Conservation (phyloP, 768 basidiomycete species). For the Gautieria morchelliformis region DNA sequence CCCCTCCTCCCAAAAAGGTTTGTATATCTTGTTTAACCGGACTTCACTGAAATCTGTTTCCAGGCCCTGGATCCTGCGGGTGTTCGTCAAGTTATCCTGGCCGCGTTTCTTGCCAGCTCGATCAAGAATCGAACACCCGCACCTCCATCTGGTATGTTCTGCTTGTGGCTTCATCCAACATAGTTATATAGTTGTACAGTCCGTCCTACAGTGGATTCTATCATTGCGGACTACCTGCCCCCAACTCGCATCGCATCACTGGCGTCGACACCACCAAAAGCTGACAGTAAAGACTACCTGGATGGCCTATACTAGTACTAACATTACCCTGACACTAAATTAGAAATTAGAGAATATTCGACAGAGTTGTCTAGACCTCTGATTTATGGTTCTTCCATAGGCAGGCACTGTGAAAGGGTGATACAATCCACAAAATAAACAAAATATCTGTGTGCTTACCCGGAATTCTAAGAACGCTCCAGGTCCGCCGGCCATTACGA, state of each 20-base stretch:
- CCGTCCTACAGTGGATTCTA: conserved; percentile 29
- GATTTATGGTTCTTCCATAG: neutral
- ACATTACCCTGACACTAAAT: neutral
- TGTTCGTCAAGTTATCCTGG: conserved; percentile 57
- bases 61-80: conserved; percentile 56
- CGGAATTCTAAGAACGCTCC: conserved; percentile 82
- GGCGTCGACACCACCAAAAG: conserved; percentile 12
- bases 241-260: conserved; percentile 14
- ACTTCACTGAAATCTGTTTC: neutral
- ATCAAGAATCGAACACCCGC: conserved; percentile 30
- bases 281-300: conserved; percentile 6
- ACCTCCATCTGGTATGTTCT: conserved; percentile 29
- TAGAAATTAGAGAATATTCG: no score
- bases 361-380: no score
- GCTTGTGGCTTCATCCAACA: neutral
- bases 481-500: conserved; percentile 58
- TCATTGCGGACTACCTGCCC: conserved; percentile 67
- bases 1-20: conserved; percentile 26
- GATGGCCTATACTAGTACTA: conserved; percentile 10
- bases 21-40: neutral
- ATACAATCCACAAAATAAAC: neutral
- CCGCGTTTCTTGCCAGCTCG: conserved; percentile 46
- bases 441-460: conserved; percentile 35
- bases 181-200: conserved; percentile 1
- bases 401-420: conserved; percentile 1